Base-by-base conservation (phyloP, 306 rosid species). In the Fragaria iinumae region DNA sequence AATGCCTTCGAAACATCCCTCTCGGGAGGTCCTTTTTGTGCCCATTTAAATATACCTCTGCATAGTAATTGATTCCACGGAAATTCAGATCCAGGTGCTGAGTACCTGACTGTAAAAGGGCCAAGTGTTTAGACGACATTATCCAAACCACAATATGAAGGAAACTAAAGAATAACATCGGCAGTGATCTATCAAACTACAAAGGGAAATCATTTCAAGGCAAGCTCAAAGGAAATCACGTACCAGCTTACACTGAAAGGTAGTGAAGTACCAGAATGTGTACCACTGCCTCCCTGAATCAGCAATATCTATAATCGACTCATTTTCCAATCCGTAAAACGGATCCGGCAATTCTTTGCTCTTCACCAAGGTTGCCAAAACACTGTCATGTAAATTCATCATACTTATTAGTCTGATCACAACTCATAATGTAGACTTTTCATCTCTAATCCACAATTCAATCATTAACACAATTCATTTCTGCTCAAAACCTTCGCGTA, bases 1-100 rank as follows among this genome's bases (percentile, higher is more conserved):
- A 83, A 75, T 94, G 98, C 85, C 98, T 91, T 59, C 90, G 85
- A 85, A 94, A 94, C 98, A 94, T 94, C 80, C 98, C 98, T 79
- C 84, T 92, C 3, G 98, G 93, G 8, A 94, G 82, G 71, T 48
- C 69, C 55, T 74, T 89, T 76, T 88, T 52, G 79, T 89, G 96
- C 73, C 97, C 98, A 80, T 94, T 94, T 77, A 91, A 62, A 82
- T 89, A 91, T 70, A 91, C 86, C 70, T 94, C 96, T 11, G 97
- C 97, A 32, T 88, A 90, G 88, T 94, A 94, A 76, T 94, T 94
- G 82, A 91, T 83, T 73, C 86, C 98, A 21, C 97, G 98, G 79
- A 94, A 94, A 81, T 91, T 91, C 78, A 94, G 82, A 84, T 94
- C 96, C 83, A 95, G 76, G 77, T 87, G 86, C 86, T 91, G 90